Base-by-base conservation (phyloP, 805 yeast genomes). In the Candida vartiovaarae region DNA sequence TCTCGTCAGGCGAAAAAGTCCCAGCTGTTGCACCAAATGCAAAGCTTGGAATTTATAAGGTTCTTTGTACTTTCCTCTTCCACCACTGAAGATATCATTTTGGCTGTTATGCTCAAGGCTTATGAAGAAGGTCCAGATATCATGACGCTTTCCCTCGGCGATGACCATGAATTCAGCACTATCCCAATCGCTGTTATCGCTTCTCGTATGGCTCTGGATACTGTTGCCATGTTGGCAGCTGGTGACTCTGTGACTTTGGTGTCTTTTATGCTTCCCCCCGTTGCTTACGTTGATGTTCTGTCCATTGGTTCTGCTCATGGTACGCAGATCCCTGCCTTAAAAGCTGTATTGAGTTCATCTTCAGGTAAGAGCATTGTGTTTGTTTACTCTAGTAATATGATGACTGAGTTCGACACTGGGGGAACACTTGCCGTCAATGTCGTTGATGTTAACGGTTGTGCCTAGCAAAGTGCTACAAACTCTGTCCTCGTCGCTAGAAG, bases 1-100 rank as follows among this genome's bases (percentile, higher is more conserved):
- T 48, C 31, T 47, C 44, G 23, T 31, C 46, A 11, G 36, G 44
- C 29, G 38, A 40, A 6, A 29, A 36, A 3, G 3, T 43, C 3
- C 9, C 6, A 7, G 54, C 52, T 44, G 52, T 48, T 39, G 52
- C 54, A 32, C 51, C 51, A 35, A 46, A 32, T 27, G 46, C 54
- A n/a, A 41, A 45, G 25, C 38, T 50, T 26, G 43, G 28, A 33
- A 34, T 42, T 36, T 50, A 50, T 39, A 47, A 42, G 41, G 41
- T 50, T 50, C n/a, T 50, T 50, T 36, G 48, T 37, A 9, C 45
- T 50, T 38, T 4, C 32, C 4, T 40, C 25, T 9, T 8, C 38
- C n/a, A 46, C 54, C 20, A 6, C 42, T 23, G 46, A 43, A 35
- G 54, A 50, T 35, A 36, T 46, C 33, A 40, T 50, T 27, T 29